Base-by-base conservation (phyloP, 2,329 filamentous ascomycete species). In the Dactylellina cionopaga region DNA sequence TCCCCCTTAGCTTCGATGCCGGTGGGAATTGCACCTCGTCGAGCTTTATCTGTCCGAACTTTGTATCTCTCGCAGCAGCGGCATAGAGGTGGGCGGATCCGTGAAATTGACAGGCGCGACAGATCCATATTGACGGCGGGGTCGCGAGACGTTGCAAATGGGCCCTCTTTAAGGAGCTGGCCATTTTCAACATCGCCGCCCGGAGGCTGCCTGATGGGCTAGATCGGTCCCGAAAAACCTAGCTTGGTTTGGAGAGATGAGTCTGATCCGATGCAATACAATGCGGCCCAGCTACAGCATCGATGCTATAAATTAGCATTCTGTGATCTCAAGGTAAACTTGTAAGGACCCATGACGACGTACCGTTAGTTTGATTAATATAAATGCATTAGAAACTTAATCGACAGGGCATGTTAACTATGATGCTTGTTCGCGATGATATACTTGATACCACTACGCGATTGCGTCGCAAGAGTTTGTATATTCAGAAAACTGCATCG, bases 61-160 rank as follows among this genome's bases (percentile, higher is more conserved):
- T n/a, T n/a, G n/a, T n/a, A n/a, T n/a, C n/a, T n/a, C n/a, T n/a
- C n/a, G n/a, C n/a, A n/a, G n/a, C n/a, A n/a, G 44, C n/a, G 19
- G 41, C 5, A 3, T 11, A 43, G 5, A 46, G 46, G n/a, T 17
- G 2, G 2, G 44, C 52, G 7, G 58, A 64, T 4, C 22, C 33
- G 31, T 71, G 58, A 25, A 64, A 55, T 46, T 52, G 59, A 19
- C 68, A 72, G 10, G 52, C 49, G 15, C 46, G 51, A 25, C 68
- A 72, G 24, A 72, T 44, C 68, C 68, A 72, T 54, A 52, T 59
- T 15, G 60, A 25, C 27, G 44, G 31, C 3, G 46, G 52, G 10
- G n/a, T 47, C 11, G 43, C 13, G 52, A 47, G n/a, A 17, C 29
- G n/a, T 17, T 49, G 59, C 7, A 60, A 22, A 44, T 46, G 33